A percentile compares a stretch with the other conserved stretches of the same genome.
Conservation (phyloP, 108 stramenopile species). For the Nitzschia putrida region DNA sequence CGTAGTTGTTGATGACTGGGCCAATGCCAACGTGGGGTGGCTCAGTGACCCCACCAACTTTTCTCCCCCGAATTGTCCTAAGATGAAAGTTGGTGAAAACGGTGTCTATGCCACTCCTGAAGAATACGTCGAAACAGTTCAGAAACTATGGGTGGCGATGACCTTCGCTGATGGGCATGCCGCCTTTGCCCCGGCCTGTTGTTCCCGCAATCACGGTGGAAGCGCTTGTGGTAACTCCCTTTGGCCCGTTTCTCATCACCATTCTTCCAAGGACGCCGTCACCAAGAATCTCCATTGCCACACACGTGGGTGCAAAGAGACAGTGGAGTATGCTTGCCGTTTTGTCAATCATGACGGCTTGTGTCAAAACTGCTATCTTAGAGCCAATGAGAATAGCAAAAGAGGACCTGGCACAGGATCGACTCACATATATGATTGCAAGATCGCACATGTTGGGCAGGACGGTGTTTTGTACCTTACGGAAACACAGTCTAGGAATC, state of each 20-base stretch:
- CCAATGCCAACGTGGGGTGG: background rate
- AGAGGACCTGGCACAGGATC: conserved; percentile 23
- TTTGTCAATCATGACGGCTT: conserved; percentile 16
- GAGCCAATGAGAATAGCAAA: conserved; percentile 16
- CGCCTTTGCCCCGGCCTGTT: conserved; percentile 42
- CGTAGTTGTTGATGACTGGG: background rate
- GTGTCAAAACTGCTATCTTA: conserved; percentile 15
- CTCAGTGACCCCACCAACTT: background rate
- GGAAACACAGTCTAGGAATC: conserved; percentile 35
- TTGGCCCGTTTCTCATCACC: background rate
- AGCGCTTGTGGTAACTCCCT: background rate
- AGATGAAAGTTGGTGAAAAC: conserved; percentile 1
- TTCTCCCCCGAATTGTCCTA: background rate
- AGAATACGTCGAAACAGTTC: conserved; percentile 43
- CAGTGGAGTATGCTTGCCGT: conserved; percentile 26
- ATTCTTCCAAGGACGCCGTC: background rate
- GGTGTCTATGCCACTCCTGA: conserved; percentile 41
- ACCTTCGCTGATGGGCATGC: conserved; percentile 46
- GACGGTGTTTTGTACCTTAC: conserved; percentile 31
- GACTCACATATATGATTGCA: conserved; percentile 45
- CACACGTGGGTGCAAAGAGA: conserved; percentile 17
- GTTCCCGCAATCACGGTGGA: conserved; percentile 5
- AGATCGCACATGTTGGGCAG: conserved; percentile 19
- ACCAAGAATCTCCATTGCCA: conserved; percentile 20
- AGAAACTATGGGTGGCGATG: conserved; percentile 46